Conservation (phyloP, 208 protist genomes). For the Entamoeba histolytica region DNA sequence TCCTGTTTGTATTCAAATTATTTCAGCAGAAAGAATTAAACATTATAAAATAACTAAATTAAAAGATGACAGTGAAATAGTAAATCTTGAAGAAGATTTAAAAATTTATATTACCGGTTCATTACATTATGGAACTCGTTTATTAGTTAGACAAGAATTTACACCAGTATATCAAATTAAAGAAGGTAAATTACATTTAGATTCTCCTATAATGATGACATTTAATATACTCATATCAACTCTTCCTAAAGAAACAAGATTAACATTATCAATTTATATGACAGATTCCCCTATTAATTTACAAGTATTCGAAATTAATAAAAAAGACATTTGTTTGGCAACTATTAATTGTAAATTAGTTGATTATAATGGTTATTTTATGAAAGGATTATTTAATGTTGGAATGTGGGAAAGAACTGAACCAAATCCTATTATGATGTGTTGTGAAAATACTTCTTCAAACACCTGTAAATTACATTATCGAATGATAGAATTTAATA, state of each 20-base stretch:
- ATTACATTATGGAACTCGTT: background rate
- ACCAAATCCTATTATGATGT: background rate
- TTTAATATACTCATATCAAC: background rate
- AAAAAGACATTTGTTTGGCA: background rate
- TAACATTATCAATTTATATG: background rate
- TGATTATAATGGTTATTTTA: background rate
- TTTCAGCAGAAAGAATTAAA: background rate
- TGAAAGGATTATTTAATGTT: background rate
- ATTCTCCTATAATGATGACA: background rate
- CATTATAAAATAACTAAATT: background rate
- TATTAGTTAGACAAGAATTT: background rate
- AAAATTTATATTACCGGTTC: background rate
- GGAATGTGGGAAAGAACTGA: background rate
- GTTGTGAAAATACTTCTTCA: background rate
- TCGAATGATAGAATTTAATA: background rate
- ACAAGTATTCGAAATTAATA: background rate
- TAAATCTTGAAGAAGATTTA: background rate
- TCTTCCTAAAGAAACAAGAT: background rate
- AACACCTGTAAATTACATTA: background rate
- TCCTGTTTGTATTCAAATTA: background rate
- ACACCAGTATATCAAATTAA: background rate
- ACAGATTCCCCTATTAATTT: background rate
- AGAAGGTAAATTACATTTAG: background rate
- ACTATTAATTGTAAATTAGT: background rate
- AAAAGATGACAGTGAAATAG: too few relatives aligned